Percentiles rank a stretch among this genome's conserved stretches.
These are phyloP conservation scores for Chaetomiaceae sp. DNA, from an alignment of 2,329 filamentous ascomycete species.

Conservation along the genomic window DNA sequence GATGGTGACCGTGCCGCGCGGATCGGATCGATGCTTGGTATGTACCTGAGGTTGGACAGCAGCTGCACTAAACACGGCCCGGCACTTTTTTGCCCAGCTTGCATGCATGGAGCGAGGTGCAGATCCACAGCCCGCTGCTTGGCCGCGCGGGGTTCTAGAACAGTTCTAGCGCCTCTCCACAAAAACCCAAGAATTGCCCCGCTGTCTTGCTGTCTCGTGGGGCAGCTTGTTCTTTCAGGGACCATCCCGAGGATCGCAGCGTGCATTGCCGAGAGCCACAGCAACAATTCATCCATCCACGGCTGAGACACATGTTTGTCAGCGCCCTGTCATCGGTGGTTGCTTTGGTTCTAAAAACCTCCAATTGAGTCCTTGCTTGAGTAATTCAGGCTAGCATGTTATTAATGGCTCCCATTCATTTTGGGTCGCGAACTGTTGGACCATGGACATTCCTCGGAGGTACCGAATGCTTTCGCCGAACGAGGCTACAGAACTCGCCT, in stretches of 20 bases:
- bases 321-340: constrained; percentile 17
- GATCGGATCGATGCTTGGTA: constrained; percentile 3
- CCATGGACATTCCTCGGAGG: background rate
- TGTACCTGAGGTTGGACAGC: no score
- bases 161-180: constrained; percentile 20
- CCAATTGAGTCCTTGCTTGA: no score
- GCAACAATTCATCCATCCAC: no score
- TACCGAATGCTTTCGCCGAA: background rate
- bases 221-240: background rate
- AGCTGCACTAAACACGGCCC: background rate
- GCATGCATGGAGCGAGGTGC: background rate
- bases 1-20: background rate
- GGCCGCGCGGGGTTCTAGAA: constrained; percentile 20
- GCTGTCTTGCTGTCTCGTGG: background rate
- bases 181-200: background rate
- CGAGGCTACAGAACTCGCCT: background rate
- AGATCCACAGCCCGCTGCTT: no score
- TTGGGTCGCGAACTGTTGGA: no score
- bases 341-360: no score
- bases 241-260: background rate
- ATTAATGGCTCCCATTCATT: no score
- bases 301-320: constrained; percentile 14
- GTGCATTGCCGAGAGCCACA: constrained; percentile 7
- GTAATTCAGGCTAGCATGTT: no score
- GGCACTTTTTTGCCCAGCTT: constrained; percentile 3